Evolutionary conservation across 2,329 filamentous ascomycete species (phyloP).

Genomic region (Aschersonia sp.): DNA sequence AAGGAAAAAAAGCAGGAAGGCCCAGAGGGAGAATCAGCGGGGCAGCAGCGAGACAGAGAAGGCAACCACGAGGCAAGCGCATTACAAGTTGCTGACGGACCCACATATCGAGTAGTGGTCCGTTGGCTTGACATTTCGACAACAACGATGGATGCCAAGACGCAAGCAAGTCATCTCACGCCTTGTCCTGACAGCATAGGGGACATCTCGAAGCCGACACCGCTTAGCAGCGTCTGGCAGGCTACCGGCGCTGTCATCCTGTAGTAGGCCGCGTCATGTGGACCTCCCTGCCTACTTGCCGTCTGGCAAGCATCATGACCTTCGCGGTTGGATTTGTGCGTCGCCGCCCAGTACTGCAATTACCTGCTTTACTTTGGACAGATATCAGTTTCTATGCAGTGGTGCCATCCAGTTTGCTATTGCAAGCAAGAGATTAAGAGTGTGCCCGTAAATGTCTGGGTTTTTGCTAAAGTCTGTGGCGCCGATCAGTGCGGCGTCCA

Average conservation of each 20-base stretch:
- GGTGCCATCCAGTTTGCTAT: no score
- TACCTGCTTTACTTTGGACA: no score
- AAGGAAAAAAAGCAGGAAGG: not conserved
- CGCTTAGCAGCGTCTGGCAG: not conserved
- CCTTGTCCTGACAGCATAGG: no score
- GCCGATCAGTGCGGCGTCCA: no score
- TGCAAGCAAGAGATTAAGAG: no score
- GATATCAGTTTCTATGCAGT: no score
- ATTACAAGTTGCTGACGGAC: no score
- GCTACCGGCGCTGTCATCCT: not conserved
- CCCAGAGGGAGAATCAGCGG: not conserved
- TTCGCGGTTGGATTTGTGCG: not conserved
- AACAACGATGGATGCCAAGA: not conserved
- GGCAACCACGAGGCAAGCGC: not conserved
- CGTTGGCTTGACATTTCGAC: no score
- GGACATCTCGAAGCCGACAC: not conserved
- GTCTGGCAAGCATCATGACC: not conserved
- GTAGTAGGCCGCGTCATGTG: not conserved
- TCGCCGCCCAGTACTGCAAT: not conserved
- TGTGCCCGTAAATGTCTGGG: no score
- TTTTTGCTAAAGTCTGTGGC: no score
- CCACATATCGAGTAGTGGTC: no score
- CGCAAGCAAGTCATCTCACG: not conserved
- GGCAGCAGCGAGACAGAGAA: not conserved
- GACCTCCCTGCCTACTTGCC: not conserved